These are phyloP conservation scores for Phlebiopsis gigantea DNA, from an alignment of 768 basidiomycete genomes.

Conservation along the genomic window DNA sequence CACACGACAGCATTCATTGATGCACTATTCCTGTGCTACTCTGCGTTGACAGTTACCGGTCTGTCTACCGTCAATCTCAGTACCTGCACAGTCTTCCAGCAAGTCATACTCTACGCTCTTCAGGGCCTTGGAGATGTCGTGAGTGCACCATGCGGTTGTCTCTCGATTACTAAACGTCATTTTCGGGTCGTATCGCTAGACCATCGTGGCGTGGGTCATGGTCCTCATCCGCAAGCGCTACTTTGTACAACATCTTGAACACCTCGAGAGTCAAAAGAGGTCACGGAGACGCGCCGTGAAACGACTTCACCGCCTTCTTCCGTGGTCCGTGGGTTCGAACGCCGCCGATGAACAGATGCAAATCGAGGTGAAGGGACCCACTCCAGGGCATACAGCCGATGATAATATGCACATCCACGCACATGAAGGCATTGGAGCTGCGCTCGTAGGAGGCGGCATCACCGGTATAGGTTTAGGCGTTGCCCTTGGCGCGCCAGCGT, in stretches of 20 bases:
- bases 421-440: conserved; percentile 20
- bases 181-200: conserved; percentile 20
- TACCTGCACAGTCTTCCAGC: conserved; percentile 42
- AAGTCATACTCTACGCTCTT: conserved; percentile 46
- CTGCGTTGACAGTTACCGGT: conserved; percentile 45
- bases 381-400: background rate
- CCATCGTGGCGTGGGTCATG: conserved; percentile 59
- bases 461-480: conserved; percentile 14
- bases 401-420: conserved; percentile 6
- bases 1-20: conserved; percentile 38
- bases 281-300: background rate
- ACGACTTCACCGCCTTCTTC: background rate
- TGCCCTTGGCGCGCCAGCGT: conserved; percentile 8
- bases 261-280: conserved; percentile 9
- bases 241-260: conserved; percentile 17
- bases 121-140: conserved; percentile 38
- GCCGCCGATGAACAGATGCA: background rate
- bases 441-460: conserved; percentile 16
- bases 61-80: conserved; percentile 43
- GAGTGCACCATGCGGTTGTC: conserved; percentile 19
- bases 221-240: conserved; percentile 55
- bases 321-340: background rate
- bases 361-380: background rate
- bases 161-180: background rate
- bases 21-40: conserved; percentile 56